Evolutionary conservation across 1,284 basidiomycete species (phyloP), one percentile per base, ranked within the genome.

Genomic region (Naganishia sp.): DNA sequence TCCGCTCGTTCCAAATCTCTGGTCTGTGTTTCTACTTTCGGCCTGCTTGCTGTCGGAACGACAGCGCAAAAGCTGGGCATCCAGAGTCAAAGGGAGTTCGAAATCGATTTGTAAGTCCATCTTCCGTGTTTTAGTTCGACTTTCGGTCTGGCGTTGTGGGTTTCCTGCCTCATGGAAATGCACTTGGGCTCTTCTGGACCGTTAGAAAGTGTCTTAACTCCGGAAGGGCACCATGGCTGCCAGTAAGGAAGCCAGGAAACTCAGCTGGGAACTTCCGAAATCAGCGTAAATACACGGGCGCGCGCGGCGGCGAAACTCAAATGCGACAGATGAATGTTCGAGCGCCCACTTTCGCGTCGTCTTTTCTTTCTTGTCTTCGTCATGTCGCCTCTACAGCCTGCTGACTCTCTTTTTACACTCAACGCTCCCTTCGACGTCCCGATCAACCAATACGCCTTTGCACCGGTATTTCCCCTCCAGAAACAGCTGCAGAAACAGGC

Each of bases 101-200:
- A 3, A 23, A 60, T 39, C 58, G 42, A 13, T 7, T 13, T 51
- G 58, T 61, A 51, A 51, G 58, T 61, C 35, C 18, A 61, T 3
- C 58, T 50, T 11, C 41, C 28, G 7, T 23, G 23, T n/a, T 51
- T 47, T 10, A 15, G 50, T 31, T 61, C 23, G 15, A 21, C 21
- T 18, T 18, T 35, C 43, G 17, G 17, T 9, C 35, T 13, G 10
- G 35, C 35, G 35, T 6, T 2, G 35, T 13, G 35, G 35, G 13
- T 13, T 39, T 4, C 4, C 35, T 39, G 35, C 35, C 3, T 39
- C 35, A 39, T 39, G 7, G 35, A 9, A 9, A 39, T 39, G 0
- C 2, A 9, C 35, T 13, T 39, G 35, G 4, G 2, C 2, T 10
- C 13, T 39, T 13, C 13, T 39, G 4, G 35, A 13, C 35, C 13